Evolutionary conservation across 2,329 filamentous ascomycete genomes (phyloP), one percentile per base, ranked within the genome.

Genomic region (Aurifilum marmelostoma): DNA sequence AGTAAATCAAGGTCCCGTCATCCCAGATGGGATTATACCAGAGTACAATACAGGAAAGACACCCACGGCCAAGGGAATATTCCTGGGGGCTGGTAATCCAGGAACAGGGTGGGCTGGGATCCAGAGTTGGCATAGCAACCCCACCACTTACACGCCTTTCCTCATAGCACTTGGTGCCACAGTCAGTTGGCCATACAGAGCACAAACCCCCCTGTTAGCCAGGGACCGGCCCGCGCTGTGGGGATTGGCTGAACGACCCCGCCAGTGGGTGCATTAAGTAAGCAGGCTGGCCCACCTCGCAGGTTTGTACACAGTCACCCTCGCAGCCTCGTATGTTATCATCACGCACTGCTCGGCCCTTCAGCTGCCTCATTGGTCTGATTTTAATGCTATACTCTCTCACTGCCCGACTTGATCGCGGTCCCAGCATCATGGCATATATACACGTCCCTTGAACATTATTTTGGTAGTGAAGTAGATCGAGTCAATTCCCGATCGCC

Each of bases 61-160:
- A 32, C 59, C 21, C 29, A 34, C 1, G 12, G 32, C 5, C 47
- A 32, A 50, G n/a, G 54, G 27, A 43, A 61, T 56, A 63, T 63
- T 68, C 29, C 54, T 29, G 66, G 64, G 43, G 67, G 67, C 67
- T 68, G 67, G 67, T 65, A 62, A 54, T 18, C 34, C 47, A 63
- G 66, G 47, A 43, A 43, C 66, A 29, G 47, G 58, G 60, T 58
- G 59, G 58, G 41, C 60, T 67, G 47, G 59, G 58, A 63, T 21
- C 65, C 65, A 41, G 8, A 62, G 59, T 62, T 62, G 59, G 59
- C 59, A 63, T 24, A 39, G 61, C 61, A 47, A 50, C 61, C 37
- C 41, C 21, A 39, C 61, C 61, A 63, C 61, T 63, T 47, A 63
- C 8, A 63, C 27, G 59, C 43, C 43, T 47, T n/a, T 8, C 34